phyloP scores from a whole-genome alignment of 306 rosid genomes.

The Ormosia emarginata region DNA sequence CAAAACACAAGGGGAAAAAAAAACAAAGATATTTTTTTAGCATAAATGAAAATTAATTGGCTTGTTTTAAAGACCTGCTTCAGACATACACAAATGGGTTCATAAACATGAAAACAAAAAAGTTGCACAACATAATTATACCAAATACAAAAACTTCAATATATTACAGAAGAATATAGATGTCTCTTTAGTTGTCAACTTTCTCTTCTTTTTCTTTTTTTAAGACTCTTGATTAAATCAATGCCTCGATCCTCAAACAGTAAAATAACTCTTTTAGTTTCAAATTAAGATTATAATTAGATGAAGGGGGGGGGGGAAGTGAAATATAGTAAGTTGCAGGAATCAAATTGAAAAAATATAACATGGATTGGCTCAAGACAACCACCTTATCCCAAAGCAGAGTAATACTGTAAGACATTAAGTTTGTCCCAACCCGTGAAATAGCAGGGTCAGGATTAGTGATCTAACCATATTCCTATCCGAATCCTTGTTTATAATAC shows the following conservation, averaged over 20 bases:
- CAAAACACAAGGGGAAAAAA: background rate
- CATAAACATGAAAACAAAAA: background rate
- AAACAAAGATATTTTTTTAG: background rate
- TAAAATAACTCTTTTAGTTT: background rate
- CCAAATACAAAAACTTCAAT: background rate
- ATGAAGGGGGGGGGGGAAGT: background rate
- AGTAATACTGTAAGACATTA: background rate
- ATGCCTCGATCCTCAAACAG: background rate
- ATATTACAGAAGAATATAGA: background rate
- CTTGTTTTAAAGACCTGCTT: background rate
- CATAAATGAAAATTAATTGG: background rate
- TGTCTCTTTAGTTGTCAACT: background rate
- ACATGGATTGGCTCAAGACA: background rate
- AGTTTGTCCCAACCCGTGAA: background rate
- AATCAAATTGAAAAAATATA: background rate
- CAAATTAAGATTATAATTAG: background rate
- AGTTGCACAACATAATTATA: background rate
- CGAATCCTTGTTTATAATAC: background rate
- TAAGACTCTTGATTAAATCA: background rate
- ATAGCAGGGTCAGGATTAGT: background rate
- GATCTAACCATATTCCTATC: constrained; percentile 5
- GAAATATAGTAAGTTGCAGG: background rate
- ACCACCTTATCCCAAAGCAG: background rate
- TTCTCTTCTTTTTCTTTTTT: background rate
- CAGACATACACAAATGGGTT: background rate